Percentiles rank a stretch among this genome's conserved stretches.
Evolutionary conservation across 1,284 basidiomycete species (phyloP).

Genomic region (Lentinula novae-zelandiae): DNA sequence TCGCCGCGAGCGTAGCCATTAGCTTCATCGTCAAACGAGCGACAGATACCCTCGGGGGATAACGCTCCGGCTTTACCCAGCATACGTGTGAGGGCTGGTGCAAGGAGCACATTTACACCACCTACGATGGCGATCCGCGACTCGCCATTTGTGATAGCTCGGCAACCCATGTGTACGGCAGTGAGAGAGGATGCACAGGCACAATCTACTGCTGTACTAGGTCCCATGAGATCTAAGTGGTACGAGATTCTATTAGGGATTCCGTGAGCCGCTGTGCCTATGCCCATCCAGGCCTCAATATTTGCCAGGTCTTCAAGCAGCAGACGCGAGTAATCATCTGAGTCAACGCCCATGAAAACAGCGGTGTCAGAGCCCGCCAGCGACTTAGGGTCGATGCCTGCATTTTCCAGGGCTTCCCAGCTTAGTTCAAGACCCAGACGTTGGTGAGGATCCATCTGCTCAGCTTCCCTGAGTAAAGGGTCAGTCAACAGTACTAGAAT

Average conservation of each 20-base stretch:
- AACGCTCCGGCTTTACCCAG: background rate
- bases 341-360: conserved; percentile 21
- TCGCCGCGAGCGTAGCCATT: conserved; percentile 31
- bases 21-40: background rate
- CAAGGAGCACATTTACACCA: background rate
- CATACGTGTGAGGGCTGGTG: background rate
- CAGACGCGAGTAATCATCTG: background rate
- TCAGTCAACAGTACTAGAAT: background rate
- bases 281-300: background rate
- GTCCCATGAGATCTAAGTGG: conserved; percentile 1
- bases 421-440: conserved; percentile 28
- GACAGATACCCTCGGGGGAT: background rate
- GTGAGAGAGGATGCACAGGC: conserved; percentile 1
- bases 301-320: background rate
- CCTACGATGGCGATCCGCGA: background rate
- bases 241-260: conserved; percentile 1
- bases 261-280: background rate
- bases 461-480: background rate
- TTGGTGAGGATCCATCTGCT: conserved; percentile 4
- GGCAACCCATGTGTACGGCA: background rate
- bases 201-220: background rate
- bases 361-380: conserved; percentile 30
- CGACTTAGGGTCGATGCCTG: conserved; percentile 29
- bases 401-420: conserved; percentile 35
- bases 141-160: background rate